phyloP scores from a whole-genome alignment of 495 filamentous ascomycete genomes.

The Platismatia glauca region DNA sequence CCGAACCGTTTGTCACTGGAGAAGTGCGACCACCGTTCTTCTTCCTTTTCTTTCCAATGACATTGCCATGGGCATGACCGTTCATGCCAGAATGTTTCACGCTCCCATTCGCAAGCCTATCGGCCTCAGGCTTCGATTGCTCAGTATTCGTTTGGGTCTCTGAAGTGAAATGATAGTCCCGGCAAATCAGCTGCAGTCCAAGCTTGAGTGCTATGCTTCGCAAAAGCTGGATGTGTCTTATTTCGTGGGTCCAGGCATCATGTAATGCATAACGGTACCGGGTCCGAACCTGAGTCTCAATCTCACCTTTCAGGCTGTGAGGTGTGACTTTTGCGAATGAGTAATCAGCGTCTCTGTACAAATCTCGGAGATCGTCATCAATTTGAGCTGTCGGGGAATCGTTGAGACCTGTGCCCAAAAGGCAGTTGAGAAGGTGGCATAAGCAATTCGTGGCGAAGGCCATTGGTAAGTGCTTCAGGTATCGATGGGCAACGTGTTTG shows the following conservation, averaged over 20 bases:
- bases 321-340: slow-evolving; percentile 70
- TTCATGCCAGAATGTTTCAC: slow-evolving; percentile 32
- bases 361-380: slow-evolving; percentile 58
- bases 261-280: slow-evolving; percentile 71
- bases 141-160: slow-evolving; percentile 31
- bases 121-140: slow-evolving; percentile 30
- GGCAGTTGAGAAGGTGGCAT: slow-evolving; percentile 87
- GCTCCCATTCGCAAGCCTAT: slow-evolving; percentile 30
- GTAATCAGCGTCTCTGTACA: slow-evolving; percentile 80
- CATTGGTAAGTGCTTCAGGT: slow-evolving; percentile 71
- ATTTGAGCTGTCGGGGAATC: slow-evolving; percentile 63
- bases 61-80: slow-evolving; percentile 29
- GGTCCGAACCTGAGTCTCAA: slow-evolving; percentile 60
- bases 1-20: slow-evolving; percentile 42
- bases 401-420: slow-evolving; percentile 74
- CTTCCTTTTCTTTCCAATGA: slow-evolving; percentile 75
- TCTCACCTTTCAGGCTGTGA: slow-evolving; percentile 55
- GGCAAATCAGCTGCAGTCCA: slow-evolving; percentile 78
- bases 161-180: slow-evolving; percentile 66
- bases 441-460: slow-evolving; percentile 67
- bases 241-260: slow-evolving; percentile 52
- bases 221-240: slow-evolving; percentile 73
- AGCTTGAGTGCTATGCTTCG: slow-evolving; percentile 85
- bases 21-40: slow-evolving; percentile 44
- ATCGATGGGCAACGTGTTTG: slow-evolving; percentile 80